Evolutionary conservation across 306 rosid species (phyloP).

Genomic region (Acmispon strigosus): DNA sequence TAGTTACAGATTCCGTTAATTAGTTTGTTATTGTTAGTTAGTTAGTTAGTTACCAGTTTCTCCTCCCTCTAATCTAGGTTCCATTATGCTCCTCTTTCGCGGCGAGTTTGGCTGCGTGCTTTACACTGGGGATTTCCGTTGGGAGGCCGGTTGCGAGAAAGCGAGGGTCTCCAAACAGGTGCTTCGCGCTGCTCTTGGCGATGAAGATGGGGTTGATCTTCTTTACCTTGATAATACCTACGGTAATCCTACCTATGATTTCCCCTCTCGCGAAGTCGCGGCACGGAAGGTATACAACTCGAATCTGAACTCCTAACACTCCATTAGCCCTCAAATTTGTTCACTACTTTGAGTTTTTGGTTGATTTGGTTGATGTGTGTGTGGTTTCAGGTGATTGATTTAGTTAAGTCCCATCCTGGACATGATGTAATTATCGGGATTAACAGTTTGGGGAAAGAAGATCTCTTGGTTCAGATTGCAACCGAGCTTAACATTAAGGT

Average conservation of each 20-base stretch:
- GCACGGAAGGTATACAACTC: constrained; percentile 44
- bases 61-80: constrained; percentile 34
- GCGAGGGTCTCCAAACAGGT: constrained; percentile 27
- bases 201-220: constrained; percentile 29
- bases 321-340: neutral
- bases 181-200: constrained; percentile 41
- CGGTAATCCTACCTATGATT: constrained; percentile 58
- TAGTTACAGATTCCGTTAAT: neutral
- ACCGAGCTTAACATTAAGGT: constrained; percentile 56
- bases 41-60: neutral
- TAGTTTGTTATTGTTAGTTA: neutral
- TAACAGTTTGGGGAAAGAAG: constrained; percentile 65
- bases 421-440: constrained; percentile 65
- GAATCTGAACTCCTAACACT: neutral
- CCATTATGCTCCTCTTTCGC: constrained; percentile 60
- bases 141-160: constrained; percentile 47
- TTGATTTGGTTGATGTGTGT: neutral
- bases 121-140: constrained; percentile 66
- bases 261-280: constrained; percentile 47
- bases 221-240: constrained; percentile 68
- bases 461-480: constrained; percentile 56
- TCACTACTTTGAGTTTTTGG: neutral
- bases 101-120: constrained; percentile 64
- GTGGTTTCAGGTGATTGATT: constrained; percentile 47
- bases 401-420: constrained; percentile 58